Conservation (phyloP, 164 flowering plant species). For the grape (Vitis vinifera) region DNA sequence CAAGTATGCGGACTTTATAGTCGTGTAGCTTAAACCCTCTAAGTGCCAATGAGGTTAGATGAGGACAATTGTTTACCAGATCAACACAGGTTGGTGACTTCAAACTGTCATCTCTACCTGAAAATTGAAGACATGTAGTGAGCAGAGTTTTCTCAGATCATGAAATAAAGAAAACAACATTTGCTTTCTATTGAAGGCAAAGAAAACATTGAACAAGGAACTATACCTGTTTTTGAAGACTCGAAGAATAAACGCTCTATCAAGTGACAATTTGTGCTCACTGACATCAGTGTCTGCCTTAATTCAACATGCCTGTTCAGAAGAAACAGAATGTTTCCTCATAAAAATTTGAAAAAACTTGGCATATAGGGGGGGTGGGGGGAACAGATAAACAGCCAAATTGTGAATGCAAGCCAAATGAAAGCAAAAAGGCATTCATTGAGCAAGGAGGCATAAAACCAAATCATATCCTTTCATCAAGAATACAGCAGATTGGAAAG, state of each 20-base stretch:
- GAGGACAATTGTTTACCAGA: slow-evolving; percentile 72
- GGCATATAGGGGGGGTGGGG: no score
- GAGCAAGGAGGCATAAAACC: no score
- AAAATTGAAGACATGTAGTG: slow-evolving; percentile 7
- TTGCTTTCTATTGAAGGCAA: no score
- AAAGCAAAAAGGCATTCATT: no score
- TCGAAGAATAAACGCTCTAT: slow-evolving; percentile 81
- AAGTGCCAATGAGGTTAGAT: slow-evolving; percentile 70
- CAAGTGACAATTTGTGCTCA: slow-evolving; percentile 63
- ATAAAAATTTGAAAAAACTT: background rate
- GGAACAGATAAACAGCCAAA: no score
- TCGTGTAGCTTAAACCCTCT: slow-evolving; percentile 89
- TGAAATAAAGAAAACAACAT: slow-evolving; percentile 1
- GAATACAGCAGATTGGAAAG: no score
- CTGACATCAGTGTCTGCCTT: slow-evolving; percentile 73
- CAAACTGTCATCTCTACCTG: slow-evolving; percentile 94
- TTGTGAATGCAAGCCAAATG: no score
- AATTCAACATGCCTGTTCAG: slow-evolving; percentile 68
- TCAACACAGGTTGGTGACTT: slow-evolving; percentile 71
- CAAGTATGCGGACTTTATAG: slow-evolving; percentile 58
- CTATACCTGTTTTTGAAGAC: slow-evolving; percentile 69
- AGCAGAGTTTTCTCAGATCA: slow-evolving; percentile 7
- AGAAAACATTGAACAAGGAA: background rate
- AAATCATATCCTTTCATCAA: no score
- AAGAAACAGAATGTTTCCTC: slow-evolving; percentile 1